Percentiles rank a stretch among this genome's conserved stretches.
phyloP scores from a whole-genome alignment of 2,329 filamentous ascomycete species.

The Grosmannia clavigera region DNA sequence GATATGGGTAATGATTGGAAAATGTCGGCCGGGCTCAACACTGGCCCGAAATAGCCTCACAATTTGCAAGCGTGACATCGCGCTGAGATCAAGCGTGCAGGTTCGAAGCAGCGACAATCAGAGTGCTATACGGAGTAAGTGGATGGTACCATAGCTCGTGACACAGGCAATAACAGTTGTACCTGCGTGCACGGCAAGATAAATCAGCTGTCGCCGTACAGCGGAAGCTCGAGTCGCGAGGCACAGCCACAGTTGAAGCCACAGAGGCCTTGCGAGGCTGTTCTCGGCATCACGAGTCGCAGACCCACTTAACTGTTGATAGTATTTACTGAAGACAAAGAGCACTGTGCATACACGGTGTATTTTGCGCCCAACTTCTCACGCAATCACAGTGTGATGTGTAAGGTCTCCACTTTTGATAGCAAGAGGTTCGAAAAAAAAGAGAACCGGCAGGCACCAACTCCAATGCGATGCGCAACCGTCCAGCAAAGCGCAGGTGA shows the following conservation, averaged over 20 bases:
- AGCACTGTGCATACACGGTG: background rate
- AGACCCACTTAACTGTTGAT: too few species aligned
- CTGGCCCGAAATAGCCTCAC: background rate
- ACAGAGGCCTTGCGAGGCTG: background rate
- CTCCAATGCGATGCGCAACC: background rate
- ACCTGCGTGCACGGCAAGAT: too few species aligned
- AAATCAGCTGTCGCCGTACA: too few species aligned
- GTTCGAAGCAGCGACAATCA: too few species aligned
- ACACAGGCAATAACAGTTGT: too few species aligned
- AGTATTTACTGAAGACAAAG: background rate
- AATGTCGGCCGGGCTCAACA: background rate
- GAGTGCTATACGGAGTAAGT: too few species aligned
- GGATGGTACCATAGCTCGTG: too few species aligned
- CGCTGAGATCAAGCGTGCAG: too few species aligned
- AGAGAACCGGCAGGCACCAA: background rate
- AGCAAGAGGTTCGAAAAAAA: background rate
- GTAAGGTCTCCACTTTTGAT: background rate
- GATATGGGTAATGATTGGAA: too few species aligned
- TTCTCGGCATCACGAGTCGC: too few species aligned
- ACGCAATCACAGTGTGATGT: background rate
- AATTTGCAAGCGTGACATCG: background rate
- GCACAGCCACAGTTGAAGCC: background rate
- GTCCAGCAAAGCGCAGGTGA: background rate
- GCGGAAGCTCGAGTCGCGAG: too few species aligned
- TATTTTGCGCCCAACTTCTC: background rate